These are phyloP conservation scores for Ophiostoma montium DNA, from an alignment of 2,329 filamentous ascomycete species.

Conservation along the genomic window DNA sequence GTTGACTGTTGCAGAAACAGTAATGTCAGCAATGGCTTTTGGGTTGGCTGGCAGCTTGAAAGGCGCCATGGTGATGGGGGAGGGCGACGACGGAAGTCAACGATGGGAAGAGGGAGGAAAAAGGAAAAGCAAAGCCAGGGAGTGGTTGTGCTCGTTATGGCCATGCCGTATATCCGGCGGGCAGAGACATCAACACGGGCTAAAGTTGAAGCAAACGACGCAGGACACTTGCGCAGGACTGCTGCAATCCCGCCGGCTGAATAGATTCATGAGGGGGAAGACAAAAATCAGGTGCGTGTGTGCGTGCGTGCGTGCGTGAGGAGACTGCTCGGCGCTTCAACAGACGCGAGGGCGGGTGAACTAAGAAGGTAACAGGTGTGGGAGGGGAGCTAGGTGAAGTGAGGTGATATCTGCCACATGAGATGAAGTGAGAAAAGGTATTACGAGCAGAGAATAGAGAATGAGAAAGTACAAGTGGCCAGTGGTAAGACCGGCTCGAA, in stretches of 20 bases:
- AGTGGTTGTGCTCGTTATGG: no score
- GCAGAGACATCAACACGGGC: no score
- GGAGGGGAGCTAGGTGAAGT: not conserved
- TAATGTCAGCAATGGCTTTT: slow-evolving; percentile 34
- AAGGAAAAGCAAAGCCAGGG: not conserved
- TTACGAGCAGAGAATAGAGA: no score
- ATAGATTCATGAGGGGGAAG: no score
- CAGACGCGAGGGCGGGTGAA: no score
- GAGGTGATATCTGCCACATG: no score
- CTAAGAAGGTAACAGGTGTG: not conserved
- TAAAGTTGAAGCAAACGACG: no score
- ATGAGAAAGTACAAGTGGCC: no score
- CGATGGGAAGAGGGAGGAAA: not conserved
- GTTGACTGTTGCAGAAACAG: slow-evolving; percentile 38
- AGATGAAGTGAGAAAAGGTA: no score
- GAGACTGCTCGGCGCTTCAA: not conserved
- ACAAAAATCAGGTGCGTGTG: not conserved
- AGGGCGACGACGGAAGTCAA: not conserved
- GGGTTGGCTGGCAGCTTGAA: slow-evolving; percentile 13
- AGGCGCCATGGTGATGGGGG: slow-evolving; percentile 5
- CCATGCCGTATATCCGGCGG: no score
- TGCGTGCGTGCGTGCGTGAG: not conserved
- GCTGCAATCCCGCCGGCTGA: no score
- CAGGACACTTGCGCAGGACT: no score
- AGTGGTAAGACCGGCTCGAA: not conserved